Conservation (phyloP, 768 basidiomycete genomes). For the Lactarius indigo region DNA sequence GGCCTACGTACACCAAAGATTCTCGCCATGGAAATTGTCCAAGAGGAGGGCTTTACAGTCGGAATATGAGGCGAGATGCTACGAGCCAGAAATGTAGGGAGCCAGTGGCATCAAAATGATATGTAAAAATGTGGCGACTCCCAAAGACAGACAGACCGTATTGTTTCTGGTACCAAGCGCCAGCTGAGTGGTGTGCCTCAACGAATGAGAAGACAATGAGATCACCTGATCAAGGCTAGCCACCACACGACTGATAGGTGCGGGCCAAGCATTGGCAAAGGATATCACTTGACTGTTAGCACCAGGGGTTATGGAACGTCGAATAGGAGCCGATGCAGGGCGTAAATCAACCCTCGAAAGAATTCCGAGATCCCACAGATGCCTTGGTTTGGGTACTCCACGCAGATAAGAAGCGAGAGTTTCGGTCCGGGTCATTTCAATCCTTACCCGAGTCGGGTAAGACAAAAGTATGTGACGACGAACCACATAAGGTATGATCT, state of each 20-base stretch:
- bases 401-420: background rate
- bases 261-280: background rate
- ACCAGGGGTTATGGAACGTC: background rate
- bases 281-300: background rate
- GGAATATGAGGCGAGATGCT: background rate
- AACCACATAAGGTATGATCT: background rate
- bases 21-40: background rate
- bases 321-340: background rate
- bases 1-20: background rate
- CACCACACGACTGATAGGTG: background rate
- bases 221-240: slow-evolving; percentile 1
- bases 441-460: background rate
- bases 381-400: background rate
- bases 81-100: background rate
- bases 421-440: background rate
- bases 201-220: background rate
- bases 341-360: background rate
- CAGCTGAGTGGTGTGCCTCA: background rate
- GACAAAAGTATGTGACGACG: background rate
- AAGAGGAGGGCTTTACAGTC: background rate
- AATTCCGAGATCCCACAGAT: slow-evolving; percentile 4
- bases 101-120: background rate
- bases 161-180: background rate
- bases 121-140: background rate
- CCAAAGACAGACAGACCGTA: background rate